phyloP scores from a whole-genome alignment of 495 filamentous ascomycete genomes.

The Podospora australis region DNA sequence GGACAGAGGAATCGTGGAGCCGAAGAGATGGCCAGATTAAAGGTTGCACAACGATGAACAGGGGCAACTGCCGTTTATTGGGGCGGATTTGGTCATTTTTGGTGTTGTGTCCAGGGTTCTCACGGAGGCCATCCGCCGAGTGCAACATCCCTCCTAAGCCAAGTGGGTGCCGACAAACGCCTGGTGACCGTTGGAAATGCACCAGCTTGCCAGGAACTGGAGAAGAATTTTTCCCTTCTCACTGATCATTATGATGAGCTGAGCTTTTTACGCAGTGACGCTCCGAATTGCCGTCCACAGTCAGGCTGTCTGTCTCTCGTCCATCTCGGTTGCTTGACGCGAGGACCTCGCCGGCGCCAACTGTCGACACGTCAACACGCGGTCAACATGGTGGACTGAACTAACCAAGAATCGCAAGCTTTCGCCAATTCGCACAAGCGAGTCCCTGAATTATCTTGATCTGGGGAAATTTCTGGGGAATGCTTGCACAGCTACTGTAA shows the following conservation, averaged over 20 bases:
- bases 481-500: too few relatives aligned
- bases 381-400: too few relatives aligned
- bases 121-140: conserved; percentile 28
- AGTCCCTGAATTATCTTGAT: too few relatives aligned
- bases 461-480: too few relatives aligned
- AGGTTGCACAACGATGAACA: conserved; percentile 18
- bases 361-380: too few relatives aligned
- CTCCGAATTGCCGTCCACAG: neutral
- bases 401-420: too few relatives aligned
- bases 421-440: too few relatives aligned
- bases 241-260: neutral
- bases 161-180: neutral
- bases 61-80: conserved; percentile 27
- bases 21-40: conserved; percentile 21
- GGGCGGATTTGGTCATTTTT: conserved; percentile 8
- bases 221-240: neutral
- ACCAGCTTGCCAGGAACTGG: neutral
- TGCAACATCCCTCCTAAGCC: conserved; percentile 13
- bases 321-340: too few relatives aligned
- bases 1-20: conserved; percentile 19
- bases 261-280: neutral
- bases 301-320: too few relatives aligned
- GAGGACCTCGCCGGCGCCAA: too few relatives aligned
- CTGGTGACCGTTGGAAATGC: conserved; percentile 4
- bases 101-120: conserved; percentile 6